Base-by-base conservation (phyloP, 2,329 filamentous ascomycete genomes). In the Xylariaceae sp. region DNA sequence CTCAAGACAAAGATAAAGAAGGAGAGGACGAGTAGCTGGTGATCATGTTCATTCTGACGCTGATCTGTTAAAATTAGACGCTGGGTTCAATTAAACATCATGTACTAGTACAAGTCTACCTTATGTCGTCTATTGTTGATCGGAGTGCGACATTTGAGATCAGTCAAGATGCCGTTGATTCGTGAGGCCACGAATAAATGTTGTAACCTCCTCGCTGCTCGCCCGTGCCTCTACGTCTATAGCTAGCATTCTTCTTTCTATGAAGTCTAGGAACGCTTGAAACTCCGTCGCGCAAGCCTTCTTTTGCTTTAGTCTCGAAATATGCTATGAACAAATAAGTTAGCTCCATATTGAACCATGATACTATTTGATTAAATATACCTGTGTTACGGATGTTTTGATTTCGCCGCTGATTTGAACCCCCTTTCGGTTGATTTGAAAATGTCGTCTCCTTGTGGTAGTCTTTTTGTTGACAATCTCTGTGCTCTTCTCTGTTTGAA, bases 261-360 rank as follows among this genome's bases (percentile, higher is more conserved):
- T 49, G 17, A 49, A 45, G 14, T 18, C 16, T 6, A 53, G 31
- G 33, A 53, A 53, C 38, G 17, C 22, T 11, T 40, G 10, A 14
- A 53, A 39, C 39, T 18, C 28, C 19, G 14, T 18, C 18, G 16
- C 17, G 40, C 47, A 49, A 3, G 5, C n/a, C 11, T 6, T 4
- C 4, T 42, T 13, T 17, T 42, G n/a, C 40, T 19, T 12, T 16
- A 42, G 6, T 39, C 11, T 39, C 11, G 13, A 14, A 17, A 39
- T 39, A 11, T 39, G 36, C 36, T 39, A 10, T 5, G 3, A 13
- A 14, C 4, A 17, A 39, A 39, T 28, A 13, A 14, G n/a, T 42
- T 42, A 42, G n/a, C 40, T 5, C 14, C 18, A 19, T 42, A 11
- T 18, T 19, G 5, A 18, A 42, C 17, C 18, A 42, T 11, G 11